A percentile compares a stretch with the other conserved stretches of the same genome.
Conservation (phyloP, 169 alveolate genomes). For the Theileria luwenshuni region DNA sequence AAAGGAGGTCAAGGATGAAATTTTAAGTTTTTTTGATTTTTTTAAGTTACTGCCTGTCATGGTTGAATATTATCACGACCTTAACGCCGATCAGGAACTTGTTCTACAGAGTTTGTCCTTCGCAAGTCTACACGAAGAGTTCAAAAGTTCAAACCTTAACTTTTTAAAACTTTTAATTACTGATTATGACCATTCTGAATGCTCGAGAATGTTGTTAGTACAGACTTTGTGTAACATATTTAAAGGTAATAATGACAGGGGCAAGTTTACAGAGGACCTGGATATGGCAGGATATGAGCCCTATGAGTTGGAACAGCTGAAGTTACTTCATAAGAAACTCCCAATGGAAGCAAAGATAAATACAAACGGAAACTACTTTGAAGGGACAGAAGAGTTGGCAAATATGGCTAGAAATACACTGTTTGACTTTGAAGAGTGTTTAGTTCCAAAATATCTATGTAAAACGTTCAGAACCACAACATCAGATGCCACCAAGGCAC, state of each 20-base stretch:
- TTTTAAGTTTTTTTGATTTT: conserved; percentile 28
- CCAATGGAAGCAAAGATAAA: conserved; percentile 48
- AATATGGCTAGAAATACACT: conserved; percentile 12
- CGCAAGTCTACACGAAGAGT: conserved; percentile 49
- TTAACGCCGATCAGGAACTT: conserved; percentile 25
- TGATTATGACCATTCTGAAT: not conserved
- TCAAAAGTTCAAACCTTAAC: conserved; percentile 24
- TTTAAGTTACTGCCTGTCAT: conserved; percentile 17
- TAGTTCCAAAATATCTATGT: not conserved
- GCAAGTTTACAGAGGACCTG: conserved; percentile 7
- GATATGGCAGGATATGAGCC: conserved; percentile 18
- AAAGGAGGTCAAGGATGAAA: conserved; percentile 14
- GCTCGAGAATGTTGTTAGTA: conserved; percentile 18
- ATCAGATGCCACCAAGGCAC: conserved; percentile 4
- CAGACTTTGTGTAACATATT: conserved; percentile 46
- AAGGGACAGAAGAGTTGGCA: conserved; percentile 45
- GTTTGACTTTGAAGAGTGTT: conserved; percentile 15
- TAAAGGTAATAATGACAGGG: conserved; percentile 38
- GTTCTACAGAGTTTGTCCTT: conserved; percentile 40
- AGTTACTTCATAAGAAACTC: conserved; percentile 44
- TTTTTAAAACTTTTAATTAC: not conserved
- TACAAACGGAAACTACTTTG: conserved; percentile 51
- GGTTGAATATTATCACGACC: conserved; percentile 1
- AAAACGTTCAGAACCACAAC: conserved; percentile 14
- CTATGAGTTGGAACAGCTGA: conserved; percentile 44